These are phyloP conservation scores for Erodium trifolium DNA, from an alignment of 441 rosid genomes.

Conservation along the genomic window DNA sequence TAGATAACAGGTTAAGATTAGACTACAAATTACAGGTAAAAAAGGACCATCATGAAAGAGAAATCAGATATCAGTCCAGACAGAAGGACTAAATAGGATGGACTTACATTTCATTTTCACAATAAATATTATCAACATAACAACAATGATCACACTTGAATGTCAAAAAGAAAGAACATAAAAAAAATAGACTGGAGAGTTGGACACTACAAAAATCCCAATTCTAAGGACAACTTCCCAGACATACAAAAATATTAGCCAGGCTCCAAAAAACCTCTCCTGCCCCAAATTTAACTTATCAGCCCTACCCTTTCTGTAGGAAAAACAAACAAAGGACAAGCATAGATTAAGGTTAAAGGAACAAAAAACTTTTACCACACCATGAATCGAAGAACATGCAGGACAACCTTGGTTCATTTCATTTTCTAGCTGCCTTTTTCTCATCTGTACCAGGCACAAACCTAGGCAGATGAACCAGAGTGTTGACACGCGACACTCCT, in stretches of 20 bases:
- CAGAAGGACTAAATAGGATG: not conserved
- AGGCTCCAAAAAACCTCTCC: constrained; percentile 37
- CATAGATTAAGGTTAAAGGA: constrained; percentile 23
- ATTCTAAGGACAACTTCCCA: constrained; percentile 43
- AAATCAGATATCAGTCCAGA: no score
- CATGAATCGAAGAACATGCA: constrained; percentile 5
- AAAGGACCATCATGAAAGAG: no score
- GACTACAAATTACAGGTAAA: no score
- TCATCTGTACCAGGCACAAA: constrained; percentile 61
- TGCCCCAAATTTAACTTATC: constrained; percentile 17
- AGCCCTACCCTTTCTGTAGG: constrained; percentile 20
- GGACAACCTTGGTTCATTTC: constrained; percentile 14
- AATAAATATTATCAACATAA: constrained; percentile 18
- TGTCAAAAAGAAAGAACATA: not conserved
- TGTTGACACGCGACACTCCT: constrained; percentile 89
- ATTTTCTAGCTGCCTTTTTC: constrained; percentile 23
- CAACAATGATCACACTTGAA: constrained; percentile 19
- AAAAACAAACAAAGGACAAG: constrained; percentile 16
- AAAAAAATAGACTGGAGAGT: constrained; percentile 22
- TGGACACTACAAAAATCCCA: constrained; percentile 41
- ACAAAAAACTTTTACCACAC: not conserved
- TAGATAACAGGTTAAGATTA: no score
- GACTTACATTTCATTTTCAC: constrained; percentile 15
- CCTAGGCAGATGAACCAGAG: constrained; percentile 73
- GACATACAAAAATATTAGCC: constrained; percentile 52